Conservation (phyloP, 495 filamentous ascomycete genomes). For the Gamarada debralockiae region DNA sequence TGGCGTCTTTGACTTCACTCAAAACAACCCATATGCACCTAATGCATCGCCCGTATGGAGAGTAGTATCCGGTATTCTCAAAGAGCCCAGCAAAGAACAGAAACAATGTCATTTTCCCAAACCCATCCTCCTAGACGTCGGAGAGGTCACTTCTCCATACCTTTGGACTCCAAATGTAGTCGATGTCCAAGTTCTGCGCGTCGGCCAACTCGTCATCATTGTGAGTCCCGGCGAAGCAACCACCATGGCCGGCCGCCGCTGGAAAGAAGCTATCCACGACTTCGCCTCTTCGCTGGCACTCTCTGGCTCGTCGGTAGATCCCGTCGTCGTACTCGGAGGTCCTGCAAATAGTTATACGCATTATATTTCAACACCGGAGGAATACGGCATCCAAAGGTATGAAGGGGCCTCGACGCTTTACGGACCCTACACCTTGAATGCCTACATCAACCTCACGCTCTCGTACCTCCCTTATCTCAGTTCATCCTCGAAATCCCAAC, state of each 20-base stretch:
- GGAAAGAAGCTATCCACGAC: constrained; percentile 76
- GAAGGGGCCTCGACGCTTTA: constrained; percentile 95
- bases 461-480: constrained; percentile 67
- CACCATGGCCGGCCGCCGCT: constrained; percentile 91
- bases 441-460: constrained; percentile 83
- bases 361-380: constrained; percentile 91
- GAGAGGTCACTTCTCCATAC: constrained; percentile 75
- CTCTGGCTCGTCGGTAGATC: constrained; percentile 39
- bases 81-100: constrained; percentile 68
- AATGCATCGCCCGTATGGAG: constrained; percentile 82
- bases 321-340: constrained; percentile 83
- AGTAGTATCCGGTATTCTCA: constrained; percentile 68
- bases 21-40: constrained; percentile 69
- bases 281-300: constrained; percentile 40
- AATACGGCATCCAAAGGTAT: constrained; percentile 87
- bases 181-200: constrained; percentile 83
- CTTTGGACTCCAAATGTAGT: constrained; percentile 91
- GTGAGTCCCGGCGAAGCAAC: constrained; percentile 88
- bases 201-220: constrained; percentile 85
- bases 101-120: constrained; percentile 77
- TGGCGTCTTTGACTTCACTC: constrained; percentile 90
- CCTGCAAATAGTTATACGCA: constrained; percentile 96
- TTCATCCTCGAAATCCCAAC: constrained; percentile 37
- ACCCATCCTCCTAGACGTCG: constrained; percentile 86
- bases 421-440: constrained; percentile 85